Base-by-base conservation (phyloP, 2,329 filamentous ascomycete species). In the Paraphaeosphaeria sporulosa region DNA sequence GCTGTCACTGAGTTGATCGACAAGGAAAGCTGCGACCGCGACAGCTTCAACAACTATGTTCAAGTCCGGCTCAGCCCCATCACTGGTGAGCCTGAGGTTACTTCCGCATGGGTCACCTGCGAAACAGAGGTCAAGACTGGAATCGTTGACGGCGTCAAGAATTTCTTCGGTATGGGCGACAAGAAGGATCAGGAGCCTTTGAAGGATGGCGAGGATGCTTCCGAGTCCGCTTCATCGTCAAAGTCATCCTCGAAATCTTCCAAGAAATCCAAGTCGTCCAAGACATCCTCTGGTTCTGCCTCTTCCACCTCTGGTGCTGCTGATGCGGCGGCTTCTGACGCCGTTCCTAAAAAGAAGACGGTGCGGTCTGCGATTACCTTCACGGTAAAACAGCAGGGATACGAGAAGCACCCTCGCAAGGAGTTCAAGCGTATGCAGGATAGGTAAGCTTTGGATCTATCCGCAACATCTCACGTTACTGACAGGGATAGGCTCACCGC, bases 71-170 rank as follows among this genome's bases (percentile, higher is more conserved):
- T 99, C 38, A 89, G 85, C 71, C 83, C 85, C 50, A 83, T 91
- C 38, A 87, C 92, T 70, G 94, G 93, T 36, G 88, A 96, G 67
- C 92, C 96, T 3, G 90, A 94, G 62, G 85, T 98, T 54, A 78
- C 86, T 58, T 87, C 87, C 69, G 91, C 90, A n/a, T 85, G 85
- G 58, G 89, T 95, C 6, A 94, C 94, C 76, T 99, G 95, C 73
- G 92, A 96, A 75, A 87, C 90, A 9, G 88, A 89, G 49, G 87
- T 87, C 78, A 92, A 93, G 76, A 92, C 91, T 64, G 89, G 90
- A 54, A 86, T 98, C 51, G 91, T 97, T 50, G 94, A 97, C 72
- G 94, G 93, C 46, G 92, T 98, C 66, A 99, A 99, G 84, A 96
- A 94, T 65, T 87, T 97, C 64, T 96, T 99, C 74, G 95, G 95